phyloP scores from a whole-genome alignment of 164 flowering plant genomes.

The Aristolochia fimbriata region DNA sequence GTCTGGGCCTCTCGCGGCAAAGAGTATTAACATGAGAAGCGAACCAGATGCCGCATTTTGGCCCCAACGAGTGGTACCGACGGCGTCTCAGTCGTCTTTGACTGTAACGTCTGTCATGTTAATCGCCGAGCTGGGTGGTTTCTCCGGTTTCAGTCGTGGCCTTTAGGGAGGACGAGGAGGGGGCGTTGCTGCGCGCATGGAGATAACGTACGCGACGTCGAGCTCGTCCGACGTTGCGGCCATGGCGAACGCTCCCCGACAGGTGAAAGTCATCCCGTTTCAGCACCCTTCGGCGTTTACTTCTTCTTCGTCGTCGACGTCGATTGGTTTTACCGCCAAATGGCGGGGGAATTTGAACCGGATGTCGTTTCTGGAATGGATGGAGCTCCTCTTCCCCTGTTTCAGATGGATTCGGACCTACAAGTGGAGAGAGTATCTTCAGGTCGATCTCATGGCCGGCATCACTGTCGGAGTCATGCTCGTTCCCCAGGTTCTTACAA shows the following conservation, averaged over 20 bases:
- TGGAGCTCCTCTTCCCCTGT: constrained; percentile 61
- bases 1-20: too few species aligned
- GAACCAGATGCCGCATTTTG: too few species aligned
- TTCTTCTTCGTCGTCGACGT: constrained; percentile 15
- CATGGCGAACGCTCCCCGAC: constrained; percentile 8
- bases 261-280: constrained; percentile 47
- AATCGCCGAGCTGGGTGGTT: too few species aligned
- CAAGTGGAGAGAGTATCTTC: constrained; percentile 66
- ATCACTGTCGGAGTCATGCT: constrained; percentile 91
- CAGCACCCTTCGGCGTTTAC: constrained; percentile 44
- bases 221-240: constrained; percentile 38
- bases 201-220: constrained; percentile 61
- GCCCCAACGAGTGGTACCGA: too few species aligned
- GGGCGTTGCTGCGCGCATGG: constrained; percentile 25
- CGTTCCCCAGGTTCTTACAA: constrained; percentile 73
- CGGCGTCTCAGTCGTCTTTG: too few species aligned
- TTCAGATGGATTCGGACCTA: constrained; percentile 77
- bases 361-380: constrained; percentile 55
- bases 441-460: constrained; percentile 80
- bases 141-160: too few species aligned
- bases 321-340: constrained; percentile 10
- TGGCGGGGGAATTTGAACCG: constrained; percentile 37
- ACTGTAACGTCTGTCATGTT: too few species aligned
- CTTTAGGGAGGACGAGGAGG: too few species aligned
- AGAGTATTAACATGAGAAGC: too few species aligned